Evolutionary conservation across 2,329 filamentous ascomycete species (phyloP).

Genomic region (Mycosphaerelloides madeirae): DNA sequence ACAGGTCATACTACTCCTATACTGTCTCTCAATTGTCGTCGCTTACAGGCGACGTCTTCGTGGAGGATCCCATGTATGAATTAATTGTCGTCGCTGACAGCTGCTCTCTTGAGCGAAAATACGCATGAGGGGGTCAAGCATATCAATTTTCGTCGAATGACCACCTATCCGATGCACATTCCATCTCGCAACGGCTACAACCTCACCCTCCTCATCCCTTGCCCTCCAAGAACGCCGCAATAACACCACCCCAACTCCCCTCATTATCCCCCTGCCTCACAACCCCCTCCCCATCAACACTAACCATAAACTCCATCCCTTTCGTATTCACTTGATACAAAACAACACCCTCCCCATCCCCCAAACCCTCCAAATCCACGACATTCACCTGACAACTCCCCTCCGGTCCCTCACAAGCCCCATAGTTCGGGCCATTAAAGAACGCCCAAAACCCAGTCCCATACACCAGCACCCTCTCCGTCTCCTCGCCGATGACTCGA

Average conservation of each 20-base stretch:
- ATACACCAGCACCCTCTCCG: slow-evolving; percentile 36
- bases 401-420: slow-evolving; percentile 22
- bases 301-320: slow-evolving; percentile 22
- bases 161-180: no score
- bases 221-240: slow-evolving; percentile 22
- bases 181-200: no score
- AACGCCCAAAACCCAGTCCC: slow-evolving; percentile 39
- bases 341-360: slow-evolving; percentile 11
- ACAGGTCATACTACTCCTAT: no score
- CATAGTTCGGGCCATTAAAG: slow-evolving; percentile 31
- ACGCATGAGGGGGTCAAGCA: no score
- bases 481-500: slow-evolving; percentile 23
- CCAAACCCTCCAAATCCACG: slow-evolving; percentile 15
- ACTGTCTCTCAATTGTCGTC: no score
- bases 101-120: no score
- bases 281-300: slow-evolving; percentile 12
- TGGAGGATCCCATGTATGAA: no score
- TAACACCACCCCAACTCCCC: slow-evolving; percentile 25
- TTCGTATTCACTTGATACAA: slow-evolving; percentile 24
- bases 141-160: no score
- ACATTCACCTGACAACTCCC: slow-evolving; percentile 38
- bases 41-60: no score
- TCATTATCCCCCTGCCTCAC: slow-evolving; percentile 15
- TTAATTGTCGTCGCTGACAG: no score
- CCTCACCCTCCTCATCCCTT: no score